Base-by-base conservation (phyloP, 2,329 filamentous ascomycete genomes). In the Penicillium crustosum region DNA sequence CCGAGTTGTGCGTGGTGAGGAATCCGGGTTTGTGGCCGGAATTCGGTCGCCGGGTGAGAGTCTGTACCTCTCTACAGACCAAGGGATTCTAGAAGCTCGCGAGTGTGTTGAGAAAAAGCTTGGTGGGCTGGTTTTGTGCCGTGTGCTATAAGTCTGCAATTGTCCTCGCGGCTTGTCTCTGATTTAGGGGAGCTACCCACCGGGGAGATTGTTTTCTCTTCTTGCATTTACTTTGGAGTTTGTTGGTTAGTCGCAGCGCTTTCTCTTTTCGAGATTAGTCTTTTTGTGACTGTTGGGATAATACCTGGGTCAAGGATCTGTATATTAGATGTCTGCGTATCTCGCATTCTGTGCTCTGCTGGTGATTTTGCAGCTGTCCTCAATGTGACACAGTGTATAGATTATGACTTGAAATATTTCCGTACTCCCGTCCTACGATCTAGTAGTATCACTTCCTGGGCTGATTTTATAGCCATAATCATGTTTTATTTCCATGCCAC, bases 81-180 rank as follows among this genome's bases (percentile, higher is more conserved):
- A 81, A 63, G 93, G 93, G 1, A 82, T 96, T 10, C 71, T 96
- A 70, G 93, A 97, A 79, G 82, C 86, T 27, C 82, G 93, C 66
- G 91, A 96, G 76, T 93, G 91, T 59, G 81, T 95, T 56, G 87
- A 89, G 73, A 87, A 86, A 79, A 89, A 86, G 77, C 79, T 91
- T 21, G 93, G 93, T n/a, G 93, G 93, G 0, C 74, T 91, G 75
- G 80, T 91, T 59, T 76, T 96, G 56, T 94, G 89, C 78, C 82
- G 91, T 56, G 86, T 89, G 45, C 74, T 78, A 67, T 83, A 73
- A 71, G 39, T 44, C 47, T 56, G 44, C 21, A 13, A 45, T 52
- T 36, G 10, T 47, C 21, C 31, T 43, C 27, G 39, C 7, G 43
- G 33, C 47, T 52, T 23, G 8, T 47, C 29, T 66, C 58, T 53